Evolutionary conservation across 176 grass and related monocot species (phyloP).

Genomic region (Zoysia pacifica): DNA sequence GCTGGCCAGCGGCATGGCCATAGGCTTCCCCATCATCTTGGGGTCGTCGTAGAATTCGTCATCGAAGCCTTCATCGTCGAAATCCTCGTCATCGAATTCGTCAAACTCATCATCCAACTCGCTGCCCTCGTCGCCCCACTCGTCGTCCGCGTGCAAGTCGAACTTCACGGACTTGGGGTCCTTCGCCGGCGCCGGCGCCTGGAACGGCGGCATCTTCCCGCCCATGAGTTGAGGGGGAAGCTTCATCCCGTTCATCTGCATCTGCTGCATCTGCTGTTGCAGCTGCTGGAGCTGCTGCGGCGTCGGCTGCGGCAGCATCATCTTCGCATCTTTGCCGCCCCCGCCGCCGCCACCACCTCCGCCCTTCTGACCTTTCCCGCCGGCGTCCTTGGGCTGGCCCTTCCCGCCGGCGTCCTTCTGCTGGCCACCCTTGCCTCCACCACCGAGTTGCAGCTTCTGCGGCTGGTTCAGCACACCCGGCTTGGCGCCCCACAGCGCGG

Average conservation of each 20-base stretch:
- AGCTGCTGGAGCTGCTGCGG: constrained; percentile 30
- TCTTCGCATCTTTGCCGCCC: neutral
- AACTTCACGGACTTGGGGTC: constrained; percentile 67
- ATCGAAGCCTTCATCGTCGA: constrained; percentile 56
- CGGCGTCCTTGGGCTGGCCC: constrained; percentile 25
- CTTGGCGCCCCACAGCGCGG: constrained; percentile 74
- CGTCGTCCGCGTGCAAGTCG: constrained; percentile 38
- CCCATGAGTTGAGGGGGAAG: constrained; percentile 63
- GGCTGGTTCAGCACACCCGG: constrained; percentile 43
- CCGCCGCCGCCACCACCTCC: neutral
- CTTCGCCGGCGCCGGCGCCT: constrained; percentile 29
- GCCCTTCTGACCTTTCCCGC: constrained; percentile 28
- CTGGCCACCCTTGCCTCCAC: constrained; percentile 25
- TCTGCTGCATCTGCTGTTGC: constrained; percentile 55
- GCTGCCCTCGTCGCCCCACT: neutral
- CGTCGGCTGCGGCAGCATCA: constrained; percentile 42
- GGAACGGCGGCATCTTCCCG: constrained; percentile 53
- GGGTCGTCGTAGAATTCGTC: constrained; percentile 61
- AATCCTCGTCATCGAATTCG: constrained; percentile 27
- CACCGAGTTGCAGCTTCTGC: constrained; percentile 58
- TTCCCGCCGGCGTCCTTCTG: constrained; percentile 42
- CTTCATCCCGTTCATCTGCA: constrained; percentile 77
- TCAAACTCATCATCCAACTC: neutral
- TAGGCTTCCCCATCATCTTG: constrained; percentile 63
- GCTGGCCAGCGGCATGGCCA: constrained; percentile 21